These are phyloP conservation scores for Starmerella etchellsii DNA, from an alignment of 805 yeast genomes.

Conservation along the genomic window DNA sequence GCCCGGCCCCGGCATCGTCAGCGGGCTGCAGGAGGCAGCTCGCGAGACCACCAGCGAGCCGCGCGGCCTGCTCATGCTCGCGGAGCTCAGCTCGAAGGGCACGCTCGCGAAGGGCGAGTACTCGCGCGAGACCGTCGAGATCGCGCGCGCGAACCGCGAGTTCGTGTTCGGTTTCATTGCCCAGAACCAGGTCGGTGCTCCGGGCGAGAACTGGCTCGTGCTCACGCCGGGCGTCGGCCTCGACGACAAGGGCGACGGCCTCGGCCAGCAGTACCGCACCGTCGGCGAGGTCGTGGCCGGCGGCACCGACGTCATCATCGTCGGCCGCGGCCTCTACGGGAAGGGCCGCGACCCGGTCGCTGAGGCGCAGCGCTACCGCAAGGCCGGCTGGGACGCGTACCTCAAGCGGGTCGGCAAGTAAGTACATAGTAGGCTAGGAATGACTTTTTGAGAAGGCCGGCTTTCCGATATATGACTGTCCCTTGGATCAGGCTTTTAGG, in stretches of 20 bases:
- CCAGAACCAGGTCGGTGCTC: constrained; percentile 67
- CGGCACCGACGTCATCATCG: constrained; percentile 92
- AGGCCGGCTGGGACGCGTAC: constrained; percentile 94
- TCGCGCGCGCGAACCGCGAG: constrained; percentile 73
- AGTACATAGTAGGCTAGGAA: not conserved
- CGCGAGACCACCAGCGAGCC: constrained; percentile 46
- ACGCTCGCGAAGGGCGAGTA: constrained; percentile 87
- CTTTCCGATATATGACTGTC: not conserved
- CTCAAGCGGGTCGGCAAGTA: constrained; percentile 16
- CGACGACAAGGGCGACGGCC: constrained; percentile 88
- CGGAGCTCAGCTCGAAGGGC: constrained; percentile 89
- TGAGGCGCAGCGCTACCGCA: constrained; percentile 79
- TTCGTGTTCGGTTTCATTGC: constrained; percentile 97
- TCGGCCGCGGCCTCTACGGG: constrained; percentile 95
- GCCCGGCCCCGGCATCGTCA: constrained; percentile 86
- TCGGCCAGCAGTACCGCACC: constrained; percentile 94
- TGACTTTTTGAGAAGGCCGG: not conserved
- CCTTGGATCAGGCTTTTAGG: too few relatives aligned
- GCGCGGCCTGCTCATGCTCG: constrained; percentile 84
- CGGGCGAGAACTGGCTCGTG: constrained; percentile 76
- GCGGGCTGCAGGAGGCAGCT: constrained; percentile 75
- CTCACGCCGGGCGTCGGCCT: constrained; percentile 99
- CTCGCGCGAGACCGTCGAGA: constrained; percentile 75
- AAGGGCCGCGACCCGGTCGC: constrained; percentile 82
- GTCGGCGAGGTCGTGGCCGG: constrained; percentile 69